Base-by-base conservation (phyloP, 768 basidiomycete species). In the Gyrodon lividus region DNA sequence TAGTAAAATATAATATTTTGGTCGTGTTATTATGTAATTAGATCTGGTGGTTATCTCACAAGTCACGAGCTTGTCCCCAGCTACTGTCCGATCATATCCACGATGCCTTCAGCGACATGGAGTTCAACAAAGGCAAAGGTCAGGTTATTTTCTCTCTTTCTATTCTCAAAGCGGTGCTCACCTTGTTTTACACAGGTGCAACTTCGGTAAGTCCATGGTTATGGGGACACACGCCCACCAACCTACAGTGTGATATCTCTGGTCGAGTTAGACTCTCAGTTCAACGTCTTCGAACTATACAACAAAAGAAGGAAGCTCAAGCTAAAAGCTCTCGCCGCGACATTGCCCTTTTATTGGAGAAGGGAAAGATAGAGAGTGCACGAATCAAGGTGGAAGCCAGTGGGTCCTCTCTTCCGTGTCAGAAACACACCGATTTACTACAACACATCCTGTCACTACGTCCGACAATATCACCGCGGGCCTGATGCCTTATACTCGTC, bases 301-400 rank as follows among this genome's bases (percentile, higher is more conserved):
- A 94, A 59, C 89, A 94, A 73, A 98, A 98, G 81, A 94, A 89
- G 71, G 83, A 86, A 58, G 92, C 94, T 0, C 83, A 97, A 17
- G 84, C 86, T 2, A 88, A 89, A 69, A 56, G 71, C 35, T 64
- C 87, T 31, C 77, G 93, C 17, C 77, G 90, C 38, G 92, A 95
- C 55, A 90, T 94, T 43, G 92, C 92, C 5, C 76, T 81, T 20
- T 74, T 92, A 16, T 66, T 96, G 6, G 90, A 93, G 70, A 79
- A 78, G 65, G 82, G 84, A 28, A 92, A 90, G 72, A 56, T 86
- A 20, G 93, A 96, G 72, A 92, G 88, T 0, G 91, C 93, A 4
- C 76, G 83, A 57, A 81, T 95, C 61, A 90, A 90, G 70, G 84
- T 86, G 48, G 94, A 98, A 74, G 86, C 82, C 57, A 80, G 89